Evolutionary conservation across 2,329 filamentous ascomycete genomes (phyloP), one percentile per base, ranked within the genome.

Genomic region (Talaromyces marneffei): DNA sequence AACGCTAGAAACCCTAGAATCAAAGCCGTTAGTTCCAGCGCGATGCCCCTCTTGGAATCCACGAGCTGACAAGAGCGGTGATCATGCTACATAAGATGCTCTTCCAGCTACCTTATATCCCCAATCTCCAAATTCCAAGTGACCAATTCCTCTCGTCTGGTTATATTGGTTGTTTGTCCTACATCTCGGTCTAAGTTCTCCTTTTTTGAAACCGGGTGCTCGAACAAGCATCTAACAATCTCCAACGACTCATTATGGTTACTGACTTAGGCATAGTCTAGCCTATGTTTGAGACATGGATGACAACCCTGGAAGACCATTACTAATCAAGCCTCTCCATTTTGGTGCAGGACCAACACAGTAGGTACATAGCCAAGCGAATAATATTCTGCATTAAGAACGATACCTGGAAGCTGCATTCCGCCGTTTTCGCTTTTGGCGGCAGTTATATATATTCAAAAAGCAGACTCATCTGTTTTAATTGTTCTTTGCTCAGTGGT

Each of bases 381-480:
- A n/a, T n/a, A n/a, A n/a, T n/a, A n/a, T n/a, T n/a, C n/a, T n/a
- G n/a, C n/a, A n/a, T n/a, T n/a, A n/a, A n/a, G n/a, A n/a, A n/a
- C n/a, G n/a, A n/a, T n/a, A n/a, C n/a, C n/a, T n/a, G n/a, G n/a
- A n/a, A n/a, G n/a, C n/a, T n/a, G n/a, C n/a, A n/a, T n/a, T n/a
- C n/a, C n/a, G n/a, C n/a, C n/a, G n/a, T n/a, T n/a, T n/a, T n/a
- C n/a, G n/a, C n/a, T n/a, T n/a, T n/a, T n/a, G n/a, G n/a, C n/a
- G n/a, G n/a, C n/a, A n/a, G n/a, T n/a, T n/a, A n/a, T n/a, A n/a
- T n/a, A n/a, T n/a, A n/a, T n/a, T n/a, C n/a, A n/a, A n/a, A n/a
- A n/a, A n/a, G n/a, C n/a, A n/a, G n/a, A n/a, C n/a, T 39, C 66
- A n/a, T 37, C 16, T 37, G 35, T 37, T 7, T n/a, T 14, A 14